A percentile compares a stretch with the other conserved stretches of the same genome.
Conservation (phyloP, 2,329 filamentous ascomycete genomes). For the Diaporthe caulivora region DNA sequence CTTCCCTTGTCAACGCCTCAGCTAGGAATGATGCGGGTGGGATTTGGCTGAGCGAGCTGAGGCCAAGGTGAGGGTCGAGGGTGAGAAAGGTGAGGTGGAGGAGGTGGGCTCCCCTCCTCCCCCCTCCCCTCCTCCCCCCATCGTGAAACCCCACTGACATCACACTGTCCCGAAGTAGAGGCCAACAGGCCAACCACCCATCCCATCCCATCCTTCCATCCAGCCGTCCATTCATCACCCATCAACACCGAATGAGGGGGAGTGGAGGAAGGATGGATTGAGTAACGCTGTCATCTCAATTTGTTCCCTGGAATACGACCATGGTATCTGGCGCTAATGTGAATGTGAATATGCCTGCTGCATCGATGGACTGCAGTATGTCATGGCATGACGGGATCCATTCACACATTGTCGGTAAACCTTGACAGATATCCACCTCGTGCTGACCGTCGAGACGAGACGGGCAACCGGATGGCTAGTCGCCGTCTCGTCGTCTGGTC, state of each 20-base stretch:
- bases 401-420: neutral
- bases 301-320: slow-evolving; percentile 7
- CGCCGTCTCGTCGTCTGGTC: neutral
- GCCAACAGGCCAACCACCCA: neutral
- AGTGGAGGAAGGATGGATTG: neutral
- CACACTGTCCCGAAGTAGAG: neutral
- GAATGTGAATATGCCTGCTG: neutral
- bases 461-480: slow-evolving; percentile 1
- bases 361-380: neutral
- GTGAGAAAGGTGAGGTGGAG: neutral
- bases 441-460: neutral
- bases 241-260: too few species aligned
- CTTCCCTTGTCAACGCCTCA: neutral
- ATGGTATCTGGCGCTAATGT: slow-evolving; percentile 2
- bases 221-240: too few species aligned
- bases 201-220: neutral
- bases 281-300: slow-evolving; percentile 16
- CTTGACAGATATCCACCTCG: neutral
- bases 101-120: neutral
- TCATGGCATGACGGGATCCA: slow-evolving; percentile 5
- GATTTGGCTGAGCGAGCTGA: neutral
- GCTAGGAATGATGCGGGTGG: slow-evolving; percentile 12
- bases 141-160: slow-evolving; percentile 19
- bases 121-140: neutral
- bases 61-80: neutral